phyloP scores from a whole-genome alignment of 2,329 filamentous ascomycete genomes.

The Trematosphaeria pertusa region DNA sequence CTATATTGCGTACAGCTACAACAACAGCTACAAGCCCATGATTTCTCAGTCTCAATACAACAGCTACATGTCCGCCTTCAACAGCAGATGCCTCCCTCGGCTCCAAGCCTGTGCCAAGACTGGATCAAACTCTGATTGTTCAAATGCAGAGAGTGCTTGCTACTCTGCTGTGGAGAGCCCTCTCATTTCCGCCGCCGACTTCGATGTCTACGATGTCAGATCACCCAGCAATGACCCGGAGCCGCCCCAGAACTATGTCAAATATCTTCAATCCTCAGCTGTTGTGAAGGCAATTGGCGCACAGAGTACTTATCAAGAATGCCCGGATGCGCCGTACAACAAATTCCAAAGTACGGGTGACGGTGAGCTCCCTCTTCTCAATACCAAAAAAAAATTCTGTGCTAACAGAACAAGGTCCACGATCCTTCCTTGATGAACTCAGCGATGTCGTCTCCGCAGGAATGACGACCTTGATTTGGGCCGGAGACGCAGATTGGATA shows the following conservation, averaged over 20 bases:
- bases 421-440: constrained; percentile 27
- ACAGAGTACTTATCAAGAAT: constrained; percentile 61
- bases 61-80: constrained; percentile 63
- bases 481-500: constrained; percentile 52
- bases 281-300: constrained; percentile 64
- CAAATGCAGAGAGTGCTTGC: constrained; percentile 61
- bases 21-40: constrained; percentile 58
- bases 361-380: constrained; percentile 44
- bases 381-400: too few species aligned
- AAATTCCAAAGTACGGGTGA: constrained; percentile 57
- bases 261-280: constrained; percentile 61
- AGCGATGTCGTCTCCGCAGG: constrained; percentile 32
- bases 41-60: constrained; percentile 49
- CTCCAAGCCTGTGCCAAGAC: constrained; percentile 59
- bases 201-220: constrained; percentile 66
- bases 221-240: constrained; percentile 62
- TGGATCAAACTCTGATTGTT: constrained; percentile 58
- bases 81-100: constrained; percentile 64
- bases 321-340: constrained; percentile 49
- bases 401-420: constrained; percentile 18
- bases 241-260: constrained; percentile 59
- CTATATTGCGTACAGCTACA: constrained; percentile 53
- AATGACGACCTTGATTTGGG: constrained; percentile 43
- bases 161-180: constrained; percentile 57
- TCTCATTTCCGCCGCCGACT: constrained; percentile 55